Evolutionary conservation across 1,284 basidiomycete genomes (phyloP), one percentile per base, ranked within the genome.

Genomic region (Boletellus deceptivus): DNA sequence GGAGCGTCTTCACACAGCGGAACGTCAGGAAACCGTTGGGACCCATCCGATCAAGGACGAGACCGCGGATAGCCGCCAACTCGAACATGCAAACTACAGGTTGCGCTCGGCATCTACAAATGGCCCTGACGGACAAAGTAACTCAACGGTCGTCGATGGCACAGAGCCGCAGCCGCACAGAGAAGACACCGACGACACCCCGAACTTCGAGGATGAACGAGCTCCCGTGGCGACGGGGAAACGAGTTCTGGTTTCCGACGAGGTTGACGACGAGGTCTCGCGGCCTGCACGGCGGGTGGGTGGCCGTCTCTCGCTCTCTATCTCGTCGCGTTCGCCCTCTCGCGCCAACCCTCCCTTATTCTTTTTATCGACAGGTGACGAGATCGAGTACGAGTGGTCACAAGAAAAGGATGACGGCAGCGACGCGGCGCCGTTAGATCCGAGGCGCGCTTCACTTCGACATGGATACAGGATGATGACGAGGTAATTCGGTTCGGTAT

Each of bases 111-210:
- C 47, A 38, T 43, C 54, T 6, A 13, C 46, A 50, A 65, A 62
- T 46, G 41, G 49, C 10, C 42, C 38, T 18, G 45, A 55, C 43
- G 46, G 54, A 56, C 56, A 49, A 49, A 42, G 59, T 18, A 58
- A 54, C 33, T 43, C 52, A 4, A 50, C 55, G 38, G 16, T 53
- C 35, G 36, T 48, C 24, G 42, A 51, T 43, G 49, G 38, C 45
- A 50, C 50, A 34, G 54, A 49, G 42, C 52, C 49, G 13, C 64
- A 44, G 34, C 29, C 29, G 11, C 29, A 10, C 29, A 37, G 54
- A 54, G 60, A 61, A 64, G 66, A 60, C 49, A 54, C 57, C 53
- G 69, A 66, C 20, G 67, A 66, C 37, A 62, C 57, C 60, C 55
- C 51, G 47, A 40, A 50, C 44, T 60, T 58, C 55, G 66, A 63